These are phyloP conservation scores for Lactarius tabidus DNA, from an alignment of 768 basidiomycete genomes.

Conservation along the genomic window DNA sequence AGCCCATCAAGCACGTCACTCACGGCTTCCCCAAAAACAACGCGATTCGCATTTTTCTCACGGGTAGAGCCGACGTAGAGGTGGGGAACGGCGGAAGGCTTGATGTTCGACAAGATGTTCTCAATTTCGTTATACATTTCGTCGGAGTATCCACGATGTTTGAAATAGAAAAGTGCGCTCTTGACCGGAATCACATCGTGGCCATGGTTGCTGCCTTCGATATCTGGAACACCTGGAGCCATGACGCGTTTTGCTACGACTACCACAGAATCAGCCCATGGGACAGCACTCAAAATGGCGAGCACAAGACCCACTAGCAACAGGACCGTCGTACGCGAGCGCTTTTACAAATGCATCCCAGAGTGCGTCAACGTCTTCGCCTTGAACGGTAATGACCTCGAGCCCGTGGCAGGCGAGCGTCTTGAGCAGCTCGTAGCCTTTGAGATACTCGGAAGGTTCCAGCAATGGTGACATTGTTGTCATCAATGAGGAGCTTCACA, in stretches of 20 bases:
- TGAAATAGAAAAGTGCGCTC: conserved; percentile 70
- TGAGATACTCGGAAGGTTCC: conserved; percentile 81
- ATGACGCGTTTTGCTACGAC: conserved; percentile 62
- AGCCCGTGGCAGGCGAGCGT: conserved; percentile 81
- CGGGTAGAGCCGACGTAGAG: conserved; percentile 66
- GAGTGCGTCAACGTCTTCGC: conserved; percentile 75
- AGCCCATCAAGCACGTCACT: conserved; percentile 70
- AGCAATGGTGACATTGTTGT: conserved; percentile 91
- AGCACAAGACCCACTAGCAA: conserved; percentile 51
- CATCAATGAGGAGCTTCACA: conserved; percentile 83
- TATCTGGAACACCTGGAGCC: conserved; percentile 50
- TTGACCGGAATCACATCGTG: conserved; percentile 87
- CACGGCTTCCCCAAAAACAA: conserved; percentile 82
- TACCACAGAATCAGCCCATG: conserved; percentile 27
- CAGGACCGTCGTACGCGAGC: conserved; percentile 63
- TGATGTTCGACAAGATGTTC: conserved; percentile 60
- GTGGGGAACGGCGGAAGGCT: conserved; percentile 52
- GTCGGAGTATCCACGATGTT: conserved; percentile 53
- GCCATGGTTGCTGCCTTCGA: conserved; percentile 74
- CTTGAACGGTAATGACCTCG: conserved; percentile 66
- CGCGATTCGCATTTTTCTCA: conserved; percentile 76
- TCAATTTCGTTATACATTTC: conserved; percentile 35
- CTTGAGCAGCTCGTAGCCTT: conserved; percentile 66
- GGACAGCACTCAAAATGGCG: background rate
- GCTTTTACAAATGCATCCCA: conserved; percentile 61